Percentiles rank a stretch among this genome's conserved stretches.
These are phyloP conservation scores for Zygoascus ofunaensis DNA, from an alignment of 805 yeast genomes.

Conservation along the genomic window DNA sequence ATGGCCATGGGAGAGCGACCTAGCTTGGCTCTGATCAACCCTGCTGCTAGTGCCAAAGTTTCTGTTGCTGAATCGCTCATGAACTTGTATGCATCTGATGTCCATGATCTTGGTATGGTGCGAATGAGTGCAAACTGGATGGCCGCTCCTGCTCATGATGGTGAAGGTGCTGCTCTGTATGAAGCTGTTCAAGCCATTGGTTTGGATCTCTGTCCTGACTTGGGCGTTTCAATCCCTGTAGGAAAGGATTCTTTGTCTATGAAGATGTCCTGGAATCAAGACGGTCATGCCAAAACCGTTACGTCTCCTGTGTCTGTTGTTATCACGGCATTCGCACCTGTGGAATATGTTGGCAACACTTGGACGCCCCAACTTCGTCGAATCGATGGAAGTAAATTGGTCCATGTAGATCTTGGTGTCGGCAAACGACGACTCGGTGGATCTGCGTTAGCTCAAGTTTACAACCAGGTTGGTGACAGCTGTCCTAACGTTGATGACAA, in stretches of 20 bases:
- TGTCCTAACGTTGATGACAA: slow-evolving; percentile 78
- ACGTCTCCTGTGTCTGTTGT: slow-evolving; percentile 91
- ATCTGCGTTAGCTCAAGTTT: slow-evolving; percentile 91
- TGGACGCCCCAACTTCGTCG: slow-evolving; percentile 85
- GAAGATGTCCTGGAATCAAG: slow-evolving; percentile 86
- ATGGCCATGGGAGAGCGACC: slow-evolving; percentile 98
- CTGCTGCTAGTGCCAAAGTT: slow-evolving; percentile 89
- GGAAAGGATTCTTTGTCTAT: slow-evolving; percentile 99
- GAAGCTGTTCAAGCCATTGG: slow-evolving; percentile 98
- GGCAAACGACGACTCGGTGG: slow-evolving; percentile 69
- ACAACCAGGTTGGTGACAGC: slow-evolving; percentile 71
- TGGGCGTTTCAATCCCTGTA: slow-evolving; percentile 89
- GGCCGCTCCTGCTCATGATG: slow-evolving; percentile 91
- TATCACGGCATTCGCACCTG: slow-evolving; percentile 87
- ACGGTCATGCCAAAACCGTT: slow-evolving; percentile 50
- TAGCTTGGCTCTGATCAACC: slow-evolving; percentile 72
- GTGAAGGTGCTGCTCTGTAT: slow-evolving; percentile 90
- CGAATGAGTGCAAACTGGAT: slow-evolving; percentile 98
- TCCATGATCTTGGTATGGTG: slow-evolving; percentile 61
- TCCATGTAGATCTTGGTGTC: slow-evolving; percentile 70
- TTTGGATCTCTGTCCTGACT: slow-evolving; percentile 83
- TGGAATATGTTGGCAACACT: slow-evolving; percentile 70
- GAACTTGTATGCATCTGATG: slow-evolving; percentile 84
- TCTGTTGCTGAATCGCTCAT: slow-evolving; percentile 90
- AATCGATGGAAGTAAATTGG: slow-evolving; percentile 39